Evolutionary conservation across 2,329 filamentous ascomycete genomes (phyloP), one percentile per base, ranked within the genome.

Genomic region (Botryotinia convoluta): DNA sequence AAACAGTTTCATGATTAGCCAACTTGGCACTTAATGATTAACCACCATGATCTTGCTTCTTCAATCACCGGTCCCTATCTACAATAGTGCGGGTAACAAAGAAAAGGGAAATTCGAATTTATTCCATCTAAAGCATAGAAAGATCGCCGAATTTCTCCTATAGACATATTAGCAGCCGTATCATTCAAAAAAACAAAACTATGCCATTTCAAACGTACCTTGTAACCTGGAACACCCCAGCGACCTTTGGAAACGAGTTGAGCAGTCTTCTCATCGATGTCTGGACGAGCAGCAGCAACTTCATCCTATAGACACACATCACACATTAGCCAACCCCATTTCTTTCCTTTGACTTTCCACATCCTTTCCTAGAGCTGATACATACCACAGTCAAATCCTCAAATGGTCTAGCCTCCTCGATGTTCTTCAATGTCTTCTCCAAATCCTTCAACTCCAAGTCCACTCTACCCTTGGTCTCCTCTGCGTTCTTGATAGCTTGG

Each of bases 71-170:
- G 54, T 73, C 76, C 71, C 83, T 89, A 89, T 90, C 88, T 91
- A 91, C 88, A 90, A 88, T 88, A 87, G 88, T 91, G 91, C 86
- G 90, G 86, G 89, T 88, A 87, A 90, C 84, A 87, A 85, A 80
- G 75, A 77, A 78, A 80, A 80, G 76, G 74, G 75, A 57, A 69
- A 74, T 59, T 73, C 70, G 73, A 67, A 48, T 71, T 22, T 37
- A 57, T 60, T 42, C 64, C 74, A 75, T 89, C 90, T 97, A 99
- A 84, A 98, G 88, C 80, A 97, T 87, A 81, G 96, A 95, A 81
- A 98, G 91, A 84, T 98, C 95, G 87, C 96, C 96, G 86, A 98
- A 99, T 90, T 95, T 97, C 90, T 99, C 96, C 95, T 98, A 81
- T 78, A 81, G 64, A 65, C 78, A 75, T 77, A 73, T 83, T 91